These are phyloP conservation scores for Salinomyces thailandicus DNA, from an alignment of 2,329 filamentous ascomycete species.

Conservation along the genomic window DNA sequence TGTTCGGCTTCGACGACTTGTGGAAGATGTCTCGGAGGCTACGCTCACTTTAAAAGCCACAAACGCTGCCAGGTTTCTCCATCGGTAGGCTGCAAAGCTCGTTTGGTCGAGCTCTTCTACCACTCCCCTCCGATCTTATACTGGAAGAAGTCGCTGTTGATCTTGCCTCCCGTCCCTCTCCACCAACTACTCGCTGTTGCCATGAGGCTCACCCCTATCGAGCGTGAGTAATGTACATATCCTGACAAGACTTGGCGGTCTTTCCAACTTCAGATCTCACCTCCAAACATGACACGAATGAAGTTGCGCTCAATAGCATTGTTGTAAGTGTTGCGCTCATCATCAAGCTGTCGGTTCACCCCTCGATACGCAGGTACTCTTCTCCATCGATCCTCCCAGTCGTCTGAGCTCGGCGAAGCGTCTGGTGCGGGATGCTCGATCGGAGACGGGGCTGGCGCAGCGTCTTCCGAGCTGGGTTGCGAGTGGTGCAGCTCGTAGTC, in stretches of 20 bases:
- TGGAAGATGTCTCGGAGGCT: too few relatives aligned
- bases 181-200: conserved; percentile 37
- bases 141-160: conserved; percentile 40
- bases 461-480: conserved; percentile 14
- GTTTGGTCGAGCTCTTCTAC: too few relatives aligned
- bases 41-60: too few relatives aligned
- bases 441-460: conserved; percentile 22
- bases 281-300: conserved; percentile 42
- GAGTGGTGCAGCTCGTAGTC: conserved; percentile 40
- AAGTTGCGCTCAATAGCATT: conserved; percentile 38
- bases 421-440: conserved; percentile 20
- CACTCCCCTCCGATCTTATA: conserved; percentile 46
- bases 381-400: conserved; percentile 40
- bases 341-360: conserved; percentile 34
- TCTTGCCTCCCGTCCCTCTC: conserved; percentile 39
- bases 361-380: conserved; percentile 40
- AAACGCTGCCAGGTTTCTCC: too few relatives aligned
- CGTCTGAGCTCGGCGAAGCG: conserved; percentile 15
- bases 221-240: conserved; percentile 3
- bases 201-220: conserved; percentile 6
- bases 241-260: neutral
- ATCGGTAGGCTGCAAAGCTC: too few relatives aligned
- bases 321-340: conserved; percentile 34
- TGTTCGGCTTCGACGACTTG: too few relatives aligned
- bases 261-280: conserved; percentile 11